Base-by-base conservation (phyloP, 805 yeast genomes). In the Ascoidea asiatica region DNA sequence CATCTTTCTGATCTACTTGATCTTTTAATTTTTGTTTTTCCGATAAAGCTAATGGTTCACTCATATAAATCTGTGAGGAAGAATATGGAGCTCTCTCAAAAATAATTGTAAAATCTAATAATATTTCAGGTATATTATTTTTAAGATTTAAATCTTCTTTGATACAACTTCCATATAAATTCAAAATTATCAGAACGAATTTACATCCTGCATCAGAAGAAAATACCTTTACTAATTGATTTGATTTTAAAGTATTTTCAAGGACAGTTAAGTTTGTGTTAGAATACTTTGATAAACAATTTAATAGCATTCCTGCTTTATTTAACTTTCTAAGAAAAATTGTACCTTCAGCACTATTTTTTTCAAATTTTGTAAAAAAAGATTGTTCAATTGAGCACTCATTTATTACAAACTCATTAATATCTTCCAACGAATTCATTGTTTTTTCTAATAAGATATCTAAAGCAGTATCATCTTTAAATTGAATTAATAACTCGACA, bases 101-200 rank as follows among this genome's bases (percentile, higher is more conserved):
- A 42, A 53, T 52, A 0, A n/a, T n/a, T n/a, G 81, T 72, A 21
- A 69, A 69, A 36, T 63, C 65, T 5, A 70, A 67, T 7, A 70
- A 71, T 3, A 57, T 60, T 1, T 57, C 57, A 0, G 86, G 84
- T 45, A 77, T 64, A 2, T 56, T 49, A 0, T 70, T 52, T 35
- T 80, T 70, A 5, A 81, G 52, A 4, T 65, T 52, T 44, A 70
- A 69, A 49, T 81, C 89, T 57, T 82, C 92, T 11, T 72, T 49
- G 0, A 75, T 64, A 17, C 72, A 60, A 46, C 81, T 65, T 46
- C 72, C 63, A 43, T 75, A 66, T n/a, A 81, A 55, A 21, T 55
- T 44, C 0, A 72, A 68, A 39, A 81, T 54, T 29, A 64, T 60
- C 13, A 56, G 50, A 7, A 80, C 50, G 4, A 75, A 33, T 1